A percentile compares a stretch with the other conserved stretches of the same genome.
Evolutionary conservation across 805 yeast genomes (phyloP).

Genomic region (Saccharomycopsis fodiens): DNA sequence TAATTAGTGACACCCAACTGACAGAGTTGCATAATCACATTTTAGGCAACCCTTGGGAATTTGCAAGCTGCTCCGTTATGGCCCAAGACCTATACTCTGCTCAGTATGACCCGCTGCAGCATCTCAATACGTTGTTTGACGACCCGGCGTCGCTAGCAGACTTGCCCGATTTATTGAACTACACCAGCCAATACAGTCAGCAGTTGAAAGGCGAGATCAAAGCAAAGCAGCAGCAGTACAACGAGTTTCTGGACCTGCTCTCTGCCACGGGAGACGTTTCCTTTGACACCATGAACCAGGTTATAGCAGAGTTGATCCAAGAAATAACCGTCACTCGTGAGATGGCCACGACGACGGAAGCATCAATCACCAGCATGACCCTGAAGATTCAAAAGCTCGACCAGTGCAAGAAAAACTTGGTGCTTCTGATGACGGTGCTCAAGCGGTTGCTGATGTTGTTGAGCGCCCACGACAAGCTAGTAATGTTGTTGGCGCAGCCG

Average conservation of each 20-base stretch:
- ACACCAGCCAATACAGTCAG: slow-evolving; percentile 43
- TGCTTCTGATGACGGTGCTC: slow-evolving; percentile 75
- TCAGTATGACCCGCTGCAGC: slow-evolving; percentile 47
- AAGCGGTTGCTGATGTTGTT: slow-evolving; percentile 83
- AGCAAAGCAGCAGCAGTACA: slow-evolving; percentile 26
- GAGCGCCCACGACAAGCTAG: slow-evolving; percentile 59
- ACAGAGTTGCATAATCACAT: not conserved
- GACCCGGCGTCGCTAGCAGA: slow-evolving; percentile 43
- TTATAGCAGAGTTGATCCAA: slow-evolving; percentile 24
- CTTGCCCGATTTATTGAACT: slow-evolving; percentile 42
- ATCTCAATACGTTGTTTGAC: slow-evolving; percentile 43
- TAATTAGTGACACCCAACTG: not conserved
- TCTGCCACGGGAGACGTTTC: slow-evolving; percentile 22
- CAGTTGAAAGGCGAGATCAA: slow-evolving; percentile 41
- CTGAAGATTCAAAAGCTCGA: slow-evolving; percentile 72
- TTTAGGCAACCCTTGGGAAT: not conserved
- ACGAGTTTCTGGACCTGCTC: slow-evolving; percentile 9
- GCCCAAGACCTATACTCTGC: slow-evolving; percentile 27
- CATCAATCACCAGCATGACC: slow-evolving; percentile 62
- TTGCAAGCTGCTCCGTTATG: slow-evolving; percentile 1
- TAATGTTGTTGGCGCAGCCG: slow-evolving; percentile 34
- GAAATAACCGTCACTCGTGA: slow-evolving; percentile 41
- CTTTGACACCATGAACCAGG: not conserved
- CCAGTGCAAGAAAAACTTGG: slow-evolving; percentile 74
- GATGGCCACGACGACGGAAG: slow-evolving; percentile 49